A percentile compares a stretch with the other conserved stretches of the same genome.
These are phyloP conservation scores for Lactuca saligna DNA, from an alignment of 129 eudicot species.

Conservation along the genomic window DNA sequence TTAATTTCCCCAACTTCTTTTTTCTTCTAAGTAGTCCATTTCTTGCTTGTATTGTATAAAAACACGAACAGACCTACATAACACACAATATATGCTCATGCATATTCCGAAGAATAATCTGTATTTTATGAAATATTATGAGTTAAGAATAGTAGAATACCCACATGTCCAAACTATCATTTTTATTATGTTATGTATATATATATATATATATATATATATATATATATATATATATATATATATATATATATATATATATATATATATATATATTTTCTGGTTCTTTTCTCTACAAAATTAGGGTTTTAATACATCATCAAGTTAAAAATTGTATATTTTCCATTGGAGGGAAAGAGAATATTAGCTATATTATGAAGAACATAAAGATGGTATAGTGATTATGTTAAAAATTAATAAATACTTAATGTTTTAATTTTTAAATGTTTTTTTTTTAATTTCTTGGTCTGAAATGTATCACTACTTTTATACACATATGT, in stretches of 20 bases:
- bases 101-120: not conserved
- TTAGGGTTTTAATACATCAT: too few relatives aligned
- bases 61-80: not conserved
- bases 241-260: too few relatives aligned
- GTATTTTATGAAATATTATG: not conserved
- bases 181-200: too few relatives aligned
- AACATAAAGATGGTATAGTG: too few relatives aligned
- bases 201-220: too few relatives aligned
- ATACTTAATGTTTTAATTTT: not conserved
- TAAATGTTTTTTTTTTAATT: too few relatives aligned
- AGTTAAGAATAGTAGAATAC: too few relatives aligned
- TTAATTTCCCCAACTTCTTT: not conserved
- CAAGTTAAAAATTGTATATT: too few relatives aligned
- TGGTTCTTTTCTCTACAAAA: not conserved
- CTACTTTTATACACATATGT: too few relatives aligned
- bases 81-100: not conserved
- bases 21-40: not conserved
- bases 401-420: too few relatives aligned
- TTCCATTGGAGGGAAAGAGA: not conserved
- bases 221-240: too few relatives aligned
- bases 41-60: slow-evolving; percentile 7
- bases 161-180: not conserved
- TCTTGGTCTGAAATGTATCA: not conserved
- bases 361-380: not conserved
- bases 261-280: too few relatives aligned